phyloP scores from a whole-genome alignment of 192 early-diverging fungal genomes.

The Helicostylum pulchrum region DNA sequence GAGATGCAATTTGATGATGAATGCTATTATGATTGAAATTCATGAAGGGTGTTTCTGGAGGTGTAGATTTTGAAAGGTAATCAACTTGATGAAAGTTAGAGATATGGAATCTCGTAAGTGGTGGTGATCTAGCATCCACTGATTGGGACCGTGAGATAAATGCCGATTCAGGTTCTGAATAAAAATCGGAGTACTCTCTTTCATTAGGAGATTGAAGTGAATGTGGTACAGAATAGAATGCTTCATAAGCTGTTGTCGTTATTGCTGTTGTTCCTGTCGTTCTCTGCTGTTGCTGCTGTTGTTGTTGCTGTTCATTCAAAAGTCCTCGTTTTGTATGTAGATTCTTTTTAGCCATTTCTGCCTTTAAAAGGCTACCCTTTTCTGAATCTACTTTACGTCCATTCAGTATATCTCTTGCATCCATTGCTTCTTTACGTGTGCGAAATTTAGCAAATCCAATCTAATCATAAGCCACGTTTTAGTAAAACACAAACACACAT shows the following conservation, averaged over 20 bases:
- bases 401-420: slow-evolving; percentile 86
- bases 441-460: slow-evolving; percentile 99
- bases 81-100: slow-evolving; percentile 5
- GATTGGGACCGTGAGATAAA: slow-evolving; percentile 14
- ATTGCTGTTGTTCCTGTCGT: neutral
- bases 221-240: slow-evolving; percentile 38
- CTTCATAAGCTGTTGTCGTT: slow-evolving; percentile 27
- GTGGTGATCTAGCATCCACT: slow-evolving; percentile 6
- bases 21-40: slow-evolving; percentile 9
- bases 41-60: slow-evolving; percentile 2
- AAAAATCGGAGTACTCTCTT: slow-evolving; percentile 5
- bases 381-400: slow-evolving; percentile 92
- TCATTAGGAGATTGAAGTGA: neutral
- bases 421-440: slow-evolving; percentile 82
- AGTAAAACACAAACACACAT: too few species aligned
- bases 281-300: neutral
- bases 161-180: slow-evolving; percentile 12
- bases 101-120: neutral
- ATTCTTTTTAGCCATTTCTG: slow-evolving; percentile 99
- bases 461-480: slow-evolving; percentile 37
- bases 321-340: slow-evolving; percentile 85
- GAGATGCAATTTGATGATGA: slow-evolving; percentile 6
- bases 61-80: slow-evolving; percentile 23
- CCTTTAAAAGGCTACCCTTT: slow-evolving; percentile 77
- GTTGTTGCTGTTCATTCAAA: slow-evolving; percentile 15